phyloP scores from a whole-genome alignment of 306 rosid species.

The Rosa rugosa region DNA sequence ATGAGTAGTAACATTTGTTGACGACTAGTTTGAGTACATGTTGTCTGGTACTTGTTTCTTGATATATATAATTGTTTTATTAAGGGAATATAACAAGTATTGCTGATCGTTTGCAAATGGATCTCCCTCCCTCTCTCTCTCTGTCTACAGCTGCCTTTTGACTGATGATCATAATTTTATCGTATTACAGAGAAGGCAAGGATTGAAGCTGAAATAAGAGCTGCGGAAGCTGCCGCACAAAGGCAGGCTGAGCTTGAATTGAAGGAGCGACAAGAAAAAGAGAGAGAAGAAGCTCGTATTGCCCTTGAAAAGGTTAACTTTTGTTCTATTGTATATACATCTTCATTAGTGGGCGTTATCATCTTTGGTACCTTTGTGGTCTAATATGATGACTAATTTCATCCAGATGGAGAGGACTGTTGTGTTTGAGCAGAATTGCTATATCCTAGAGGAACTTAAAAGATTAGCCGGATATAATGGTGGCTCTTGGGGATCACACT shows the following conservation, averaged over 20 bases:
- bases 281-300: conserved; percentile 83
- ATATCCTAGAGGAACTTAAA: conserved; percentile 62
- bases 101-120: background rate
- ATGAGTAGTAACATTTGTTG: background rate
- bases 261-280: conserved; percentile 59
- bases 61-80: background rate
- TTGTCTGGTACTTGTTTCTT: background rate
- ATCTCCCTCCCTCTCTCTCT: background rate
- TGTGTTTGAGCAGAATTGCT: conserved; percentile 61
- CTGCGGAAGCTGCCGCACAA: conserved; percentile 63
- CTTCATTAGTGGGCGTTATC: conserved; percentile 1
- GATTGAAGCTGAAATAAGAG: conserved; percentile 77
- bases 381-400: background rate
- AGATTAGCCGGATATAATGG: conserved; percentile 52
- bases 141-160: background rate
- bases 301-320: conserved; percentile 63
- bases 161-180: background rate
- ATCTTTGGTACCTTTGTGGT: background rate
- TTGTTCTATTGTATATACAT: background rate
- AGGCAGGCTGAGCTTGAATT: conserved; percentile 49
- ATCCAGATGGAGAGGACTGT: conserved; percentile 68
- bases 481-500: conserved; percentile 23
- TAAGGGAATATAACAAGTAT: background rate
- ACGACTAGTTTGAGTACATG: background rate
- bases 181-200: conserved; percentile 59